Conservation (phyloP, 2,329 filamentous ascomycete species). For the Diaporthe humulicola region DNA sequence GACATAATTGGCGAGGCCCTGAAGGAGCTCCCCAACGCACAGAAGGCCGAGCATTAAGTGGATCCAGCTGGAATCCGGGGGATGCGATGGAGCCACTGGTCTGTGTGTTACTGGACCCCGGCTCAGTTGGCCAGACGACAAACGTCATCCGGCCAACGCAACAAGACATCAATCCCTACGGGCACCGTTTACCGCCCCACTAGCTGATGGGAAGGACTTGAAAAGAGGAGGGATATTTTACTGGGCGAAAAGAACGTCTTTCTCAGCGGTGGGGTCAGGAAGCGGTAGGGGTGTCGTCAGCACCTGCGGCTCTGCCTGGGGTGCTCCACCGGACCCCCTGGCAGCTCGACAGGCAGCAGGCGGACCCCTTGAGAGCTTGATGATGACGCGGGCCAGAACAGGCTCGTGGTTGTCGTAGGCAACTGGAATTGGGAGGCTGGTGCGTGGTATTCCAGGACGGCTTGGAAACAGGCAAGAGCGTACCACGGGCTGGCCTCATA, state of each 20-base stretch:
- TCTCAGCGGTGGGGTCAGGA: constrained; percentile 38
- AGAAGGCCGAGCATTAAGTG: constrained; percentile 55
- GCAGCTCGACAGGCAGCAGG: constrained; percentile 29
- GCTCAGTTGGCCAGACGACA: constrained; percentile 24
- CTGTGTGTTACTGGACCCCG: constrained; percentile 16
- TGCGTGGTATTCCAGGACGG: constrained; percentile 22
- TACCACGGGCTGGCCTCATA: background rate
- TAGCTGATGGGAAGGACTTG: constrained; percentile 40
- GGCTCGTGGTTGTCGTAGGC: constrained; percentile 3
- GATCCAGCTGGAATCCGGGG: constrained; percentile 24
- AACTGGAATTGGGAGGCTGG: constrained; percentile 12
- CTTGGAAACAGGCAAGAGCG: constrained; percentile 15
- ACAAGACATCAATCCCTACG: constrained; percentile 31
- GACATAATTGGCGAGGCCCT: constrained; percentile 86
- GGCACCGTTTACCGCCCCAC: constrained; percentile 37
- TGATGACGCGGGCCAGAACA: constrained; percentile 26
- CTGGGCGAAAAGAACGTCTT: constrained; percentile 36
- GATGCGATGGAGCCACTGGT: constrained; percentile 26
- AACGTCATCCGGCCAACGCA: constrained; percentile 12
- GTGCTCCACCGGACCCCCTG: background rate
- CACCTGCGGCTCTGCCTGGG: constrained; percentile 33
- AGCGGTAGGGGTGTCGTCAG: constrained; percentile 34
- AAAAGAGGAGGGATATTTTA: constrained; percentile 39
- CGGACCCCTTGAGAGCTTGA: constrained; percentile 21
- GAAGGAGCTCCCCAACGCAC: constrained; percentile 80